Conservation (phyloP, 257 asterid genomes). For the Mentha longifolia region DNA sequence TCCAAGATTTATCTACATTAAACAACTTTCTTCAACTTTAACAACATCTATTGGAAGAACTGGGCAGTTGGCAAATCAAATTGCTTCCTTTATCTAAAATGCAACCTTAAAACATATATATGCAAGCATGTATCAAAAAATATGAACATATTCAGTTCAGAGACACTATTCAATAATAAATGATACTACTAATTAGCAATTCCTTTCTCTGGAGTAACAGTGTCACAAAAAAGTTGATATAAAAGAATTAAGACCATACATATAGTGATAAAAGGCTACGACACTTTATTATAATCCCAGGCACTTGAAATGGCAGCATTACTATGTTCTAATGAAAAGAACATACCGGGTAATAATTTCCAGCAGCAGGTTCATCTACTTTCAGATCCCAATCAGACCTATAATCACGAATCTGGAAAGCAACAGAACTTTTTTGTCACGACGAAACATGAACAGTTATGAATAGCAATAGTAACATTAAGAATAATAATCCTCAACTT, state of each 20-base stretch:
- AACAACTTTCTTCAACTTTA: too few species aligned
- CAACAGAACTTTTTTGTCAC: slow-evolving; percentile 22
- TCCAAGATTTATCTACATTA: slow-evolving; percentile 80
- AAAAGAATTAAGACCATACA: too few species aligned
- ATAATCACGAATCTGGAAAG: slow-evolving; percentile 65
- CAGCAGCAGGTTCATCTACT: slow-evolving; percentile 79
- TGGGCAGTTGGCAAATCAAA: too few species aligned
- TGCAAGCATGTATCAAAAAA: too few species aligned
- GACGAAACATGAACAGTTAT: neutral
- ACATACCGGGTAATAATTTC: slow-evolving; percentile 84
- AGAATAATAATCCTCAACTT: neutral
- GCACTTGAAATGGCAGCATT: neutral
- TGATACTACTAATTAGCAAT: too few species aligned
- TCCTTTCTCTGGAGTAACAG: too few species aligned
- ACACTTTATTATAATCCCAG: neutral
- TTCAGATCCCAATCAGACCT: slow-evolving; percentile 79
- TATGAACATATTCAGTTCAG: too few species aligned
- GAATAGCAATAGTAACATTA: neutral
- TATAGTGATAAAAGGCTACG: neutral
- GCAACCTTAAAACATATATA: too few species aligned
- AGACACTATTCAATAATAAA: too few species aligned
- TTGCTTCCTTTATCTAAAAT: too few species aligned
- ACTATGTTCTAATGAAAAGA: neutral
- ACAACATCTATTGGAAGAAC: too few species aligned
- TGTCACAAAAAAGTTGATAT: too few species aligned